Percentiles rank a stretch among this genome's conserved stretches.
These are phyloP conservation scores for Eucalyptus sp. DNA, from an alignment of 345 rosid species.

Conservation along the genomic window DNA sequence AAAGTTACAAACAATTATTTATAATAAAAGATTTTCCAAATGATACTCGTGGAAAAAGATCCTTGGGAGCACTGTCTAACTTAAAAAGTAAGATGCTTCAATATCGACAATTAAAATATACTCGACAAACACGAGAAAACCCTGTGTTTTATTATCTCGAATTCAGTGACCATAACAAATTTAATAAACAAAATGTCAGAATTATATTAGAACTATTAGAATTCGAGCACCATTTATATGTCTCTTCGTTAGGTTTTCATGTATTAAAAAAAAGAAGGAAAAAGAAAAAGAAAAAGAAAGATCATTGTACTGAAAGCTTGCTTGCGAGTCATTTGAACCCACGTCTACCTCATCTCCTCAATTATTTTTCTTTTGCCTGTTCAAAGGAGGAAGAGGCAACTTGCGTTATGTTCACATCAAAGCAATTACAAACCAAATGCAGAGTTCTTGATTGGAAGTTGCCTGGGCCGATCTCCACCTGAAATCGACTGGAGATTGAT, in stretches of 20 bases:
- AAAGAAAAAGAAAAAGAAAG: neutral
- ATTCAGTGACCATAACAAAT: neutral
- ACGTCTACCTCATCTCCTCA: neutral
- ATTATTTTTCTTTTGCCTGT: neutral
- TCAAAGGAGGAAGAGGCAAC: neutral
- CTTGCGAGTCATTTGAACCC: neutral
- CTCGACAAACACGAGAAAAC: neutral
- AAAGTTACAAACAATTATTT: neutral
- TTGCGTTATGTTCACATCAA: neutral
- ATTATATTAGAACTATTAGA: neutral
- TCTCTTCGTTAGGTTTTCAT: neutral
- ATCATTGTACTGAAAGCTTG: neutral
- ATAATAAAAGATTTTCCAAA: neutral
- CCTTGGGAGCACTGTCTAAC: neutral
- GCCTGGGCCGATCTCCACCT: neutral
- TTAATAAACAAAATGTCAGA: neutral
- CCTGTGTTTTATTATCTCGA: neutral
- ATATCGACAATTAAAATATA: rapidly evolving
- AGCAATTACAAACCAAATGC: neutral
- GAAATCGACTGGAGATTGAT: neutral
- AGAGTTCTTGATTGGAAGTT: neutral
- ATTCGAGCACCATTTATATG: neutral
- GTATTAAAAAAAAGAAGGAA: rapidly evolving
- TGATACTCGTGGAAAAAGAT: neutral
- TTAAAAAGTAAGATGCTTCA: neutral